Evolutionary conservation across 108 stramenopile genomes (phyloP).

Genomic region (Skeletonema menzelii): DNA sequence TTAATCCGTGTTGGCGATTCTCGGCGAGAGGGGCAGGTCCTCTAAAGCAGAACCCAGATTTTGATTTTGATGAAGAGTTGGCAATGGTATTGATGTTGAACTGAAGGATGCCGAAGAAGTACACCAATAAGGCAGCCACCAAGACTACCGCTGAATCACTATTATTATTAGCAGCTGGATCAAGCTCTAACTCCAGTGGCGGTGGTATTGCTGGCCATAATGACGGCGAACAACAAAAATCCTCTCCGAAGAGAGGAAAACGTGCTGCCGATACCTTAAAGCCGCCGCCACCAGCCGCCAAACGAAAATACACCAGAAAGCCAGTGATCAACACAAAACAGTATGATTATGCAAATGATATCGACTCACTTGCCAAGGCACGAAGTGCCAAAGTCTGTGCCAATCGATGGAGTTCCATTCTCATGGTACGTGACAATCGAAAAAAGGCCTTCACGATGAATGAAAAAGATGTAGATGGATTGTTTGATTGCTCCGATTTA

Average conservation of each 20-base stretch:
- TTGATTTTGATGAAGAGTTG: too few species aligned
- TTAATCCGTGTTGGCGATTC: too few species aligned
- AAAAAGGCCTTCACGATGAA: background rate
- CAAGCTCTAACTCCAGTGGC: too few species aligned
- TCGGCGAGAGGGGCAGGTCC: too few species aligned
- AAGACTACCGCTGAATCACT: too few species aligned
- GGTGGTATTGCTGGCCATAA: too few species aligned
- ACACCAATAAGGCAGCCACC: too few species aligned
- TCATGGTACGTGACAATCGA: slow-evolving; percentile 9
- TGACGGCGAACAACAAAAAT: too few species aligned
- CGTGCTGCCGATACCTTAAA: background rate
- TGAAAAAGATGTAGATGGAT: slow-evolving; percentile 27
- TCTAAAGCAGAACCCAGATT: too few species aligned
- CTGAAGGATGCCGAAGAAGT: too few species aligned
- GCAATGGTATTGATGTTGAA: too few species aligned
- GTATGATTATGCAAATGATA: background rate
- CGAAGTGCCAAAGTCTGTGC: slow-evolving; percentile 33
- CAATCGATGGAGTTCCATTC: slow-evolving; percentile 18
- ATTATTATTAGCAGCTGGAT: too few species aligned
- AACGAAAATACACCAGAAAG: background rate
- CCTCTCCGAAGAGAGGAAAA: background rate
- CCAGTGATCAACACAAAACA: background rate
- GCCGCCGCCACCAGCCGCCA: background rate
- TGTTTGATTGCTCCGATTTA: slow-evolving; percentile 66
- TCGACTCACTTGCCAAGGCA: slow-evolving; percentile 12